Base-by-base conservation (phyloP, 306 rosid genomes). In the Pyrus betulifolia region DNA sequence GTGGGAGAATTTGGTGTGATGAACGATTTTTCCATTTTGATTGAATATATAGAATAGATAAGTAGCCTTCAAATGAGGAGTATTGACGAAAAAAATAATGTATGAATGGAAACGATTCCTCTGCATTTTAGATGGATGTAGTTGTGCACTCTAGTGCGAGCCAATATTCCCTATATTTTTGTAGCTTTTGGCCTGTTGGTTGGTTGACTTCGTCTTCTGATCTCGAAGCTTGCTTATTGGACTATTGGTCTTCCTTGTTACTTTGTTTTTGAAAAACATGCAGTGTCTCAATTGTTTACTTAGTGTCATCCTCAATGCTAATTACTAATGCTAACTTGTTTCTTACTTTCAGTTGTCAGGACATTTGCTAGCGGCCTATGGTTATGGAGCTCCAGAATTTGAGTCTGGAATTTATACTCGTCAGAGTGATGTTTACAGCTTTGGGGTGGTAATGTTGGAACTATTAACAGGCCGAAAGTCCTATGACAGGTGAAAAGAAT, bases 301-400 rank as follows among this genome's bases (percentile, higher is more conserved):
- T 72, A 2, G 27, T 15, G 23, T 52, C 54, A 68, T 63, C 23
- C 5, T 14, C 55, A 76, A 1, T 46, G 38, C 31, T 27, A 25
- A n/a, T 23, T 13, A 46, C 62, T 19, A 52, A 31, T 66, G 4
- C 38, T 77, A 51, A 81, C 51, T 58, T 79, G 67, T 70, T 61
- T 22, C 76, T 54, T 77, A 8, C 76, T 78, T 69, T 71, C 92
- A 96, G 99, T 90, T 96, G 73, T 96, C 99, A 19, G 99, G 99
- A 74, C 83, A 88, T 17, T 87, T 92, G 73, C 85, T 82, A 80
- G 30, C 97, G 18, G 82, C 92, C 54, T 91, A 92, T 31, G 97
- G 99, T 63, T 92, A 92, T 22, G 99, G 99, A 75, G 99, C 99
- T 70, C 99, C 99, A 57, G 99, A 96, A 79, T 92, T 89, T 77